Conservation (phyloP, 805 yeast species). For the Starmerella khaoyaiensis region DNA sequence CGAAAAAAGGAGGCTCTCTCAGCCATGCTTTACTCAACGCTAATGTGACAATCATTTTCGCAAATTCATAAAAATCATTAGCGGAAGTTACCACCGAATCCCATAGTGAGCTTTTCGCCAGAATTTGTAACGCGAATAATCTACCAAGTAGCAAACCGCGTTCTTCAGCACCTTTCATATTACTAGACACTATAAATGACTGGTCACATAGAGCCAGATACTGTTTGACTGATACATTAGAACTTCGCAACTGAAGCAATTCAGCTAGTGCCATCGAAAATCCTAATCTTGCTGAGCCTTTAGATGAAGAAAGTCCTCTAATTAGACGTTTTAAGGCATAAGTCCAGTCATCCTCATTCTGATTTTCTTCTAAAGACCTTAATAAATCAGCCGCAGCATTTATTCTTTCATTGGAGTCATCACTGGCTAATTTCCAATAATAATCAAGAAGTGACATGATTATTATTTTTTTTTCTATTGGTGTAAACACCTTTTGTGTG, state of each 20-base stretch:
- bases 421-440: constrained; percentile 67
- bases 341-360: constrained; percentile 48
- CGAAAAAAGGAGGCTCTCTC: constrained; percentile 64
- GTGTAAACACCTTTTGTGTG: too few relatives aligned
- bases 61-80: constrained; percentile 32
- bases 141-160: constrained; percentile 70
- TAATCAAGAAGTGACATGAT: constrained; percentile 38
- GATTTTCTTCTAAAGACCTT: constrained; percentile 38
- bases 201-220: constrained; percentile 29
- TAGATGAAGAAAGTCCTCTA: constrained; percentile 67
- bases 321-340: constrained; percentile 70
- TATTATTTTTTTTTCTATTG: too few relatives aligned
- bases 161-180: constrained; percentile 66
- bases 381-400: constrained; percentile 56
- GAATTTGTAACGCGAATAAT: constrained; percentile 68
- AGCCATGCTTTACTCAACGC: constrained; percentile 68
- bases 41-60: constrained; percentile 41
- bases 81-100: constrained; percentile 16
- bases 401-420: constrained; percentile 57
- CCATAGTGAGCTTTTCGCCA: constrained; percentile 43
- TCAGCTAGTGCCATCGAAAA: constrained; percentile 81
- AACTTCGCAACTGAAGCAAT: constrained; percentile 25
- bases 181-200: constrained; percentile 32
- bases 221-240: constrained; percentile 30
- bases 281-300: constrained; percentile 77